Conservation (phyloP, 108 stramenopile species). For the Cyclotella cryptica region DNA sequence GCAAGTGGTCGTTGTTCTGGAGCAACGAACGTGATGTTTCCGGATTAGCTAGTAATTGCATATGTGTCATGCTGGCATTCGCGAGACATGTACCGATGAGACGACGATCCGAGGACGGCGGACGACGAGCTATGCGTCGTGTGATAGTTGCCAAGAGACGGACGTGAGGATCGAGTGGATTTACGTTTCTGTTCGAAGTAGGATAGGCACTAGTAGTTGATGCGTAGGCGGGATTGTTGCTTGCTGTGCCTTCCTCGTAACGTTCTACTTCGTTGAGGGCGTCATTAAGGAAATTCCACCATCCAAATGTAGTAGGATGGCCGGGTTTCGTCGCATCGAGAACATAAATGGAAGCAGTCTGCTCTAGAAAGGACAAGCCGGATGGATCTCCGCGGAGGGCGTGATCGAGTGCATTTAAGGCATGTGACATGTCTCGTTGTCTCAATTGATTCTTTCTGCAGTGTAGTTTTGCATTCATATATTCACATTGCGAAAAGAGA, state of each 20-base stretch:
- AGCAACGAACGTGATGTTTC: conserved; percentile 55
- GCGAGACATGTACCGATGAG: conserved; percentile 69
- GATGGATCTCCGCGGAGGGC: conserved; percentile 71
- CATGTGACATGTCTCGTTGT: conserved; percentile 32
- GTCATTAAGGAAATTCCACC: conserved; percentile 87
- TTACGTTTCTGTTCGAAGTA: conserved; percentile 11
- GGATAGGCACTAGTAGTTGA: not conserved
- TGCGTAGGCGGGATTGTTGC: not conserved
- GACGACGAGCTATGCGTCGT: conserved; percentile 70
- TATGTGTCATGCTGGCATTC: conserved; percentile 63
- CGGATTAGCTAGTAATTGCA: conserved; percentile 30
- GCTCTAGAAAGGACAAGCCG: conserved; percentile 74
- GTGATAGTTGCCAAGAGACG: conserved; percentile 76
- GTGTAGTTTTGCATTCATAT: not conserved
- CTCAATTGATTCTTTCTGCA: not conserved
- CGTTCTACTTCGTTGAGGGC: conserved; percentile 84
- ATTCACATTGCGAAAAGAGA: not conserved
- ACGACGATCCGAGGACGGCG: conserved; percentile 60
- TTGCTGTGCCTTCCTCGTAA: conserved; percentile 32
- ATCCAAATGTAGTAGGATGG: conserved; percentile 71
- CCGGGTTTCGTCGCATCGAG: conserved; percentile 72
- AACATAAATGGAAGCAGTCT: conserved; percentile 75
- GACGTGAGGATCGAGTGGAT: conserved; percentile 57
- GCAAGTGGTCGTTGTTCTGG: conserved; percentile 68
- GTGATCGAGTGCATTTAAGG: conserved; percentile 65